Evolutionary conservation across 1,284 basidiomycete species (phyloP), one percentile per base, ranked within the genome.

Genomic region (Paramarasmius palmivorus): DNA sequence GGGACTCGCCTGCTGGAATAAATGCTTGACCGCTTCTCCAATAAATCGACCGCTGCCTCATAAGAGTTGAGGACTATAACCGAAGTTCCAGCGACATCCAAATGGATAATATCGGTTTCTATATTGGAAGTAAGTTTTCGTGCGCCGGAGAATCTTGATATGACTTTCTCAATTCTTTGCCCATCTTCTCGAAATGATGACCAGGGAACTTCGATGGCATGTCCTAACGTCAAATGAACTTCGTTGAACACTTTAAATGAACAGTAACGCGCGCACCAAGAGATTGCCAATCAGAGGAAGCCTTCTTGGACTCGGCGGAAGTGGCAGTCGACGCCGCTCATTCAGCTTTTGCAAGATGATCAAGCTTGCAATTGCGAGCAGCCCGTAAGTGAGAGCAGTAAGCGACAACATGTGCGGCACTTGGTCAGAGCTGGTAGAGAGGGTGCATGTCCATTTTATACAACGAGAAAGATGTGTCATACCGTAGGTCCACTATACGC

Each of bases 11-110:
- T 26, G 17, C 44, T 26, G 3, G 44, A 46, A 32, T 46, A 46
- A 17, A 46, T 46, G 22, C 23, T 32, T 26, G 44, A 46, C 8
- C 44, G 44, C 26, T 46, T 46, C 44, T 46, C 44, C n/a, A 46
- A 26, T 29, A 46, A 19, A 4, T 46, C 44, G n/a, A 14, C 14
- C 9, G 44, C 25, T 12, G 44, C 44, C 32, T 46, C 22, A 32
- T 15, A 32, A 3, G 44, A 46, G 26, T 46, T 46, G 22, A 46
- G 25, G 19, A 46, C 25, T 8, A 46, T n/a, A 12, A 29, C 4
- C 8, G 25, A 29, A 14, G 23, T 46, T 19, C 44, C 44, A 1
- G 14, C 44, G 8, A 46, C 44, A 17, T 26, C 32, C n/a, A 46
- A 29, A 17, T 46, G 29, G 4, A 46, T 1, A 6, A 46, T 46